Base-by-base conservation (phyloP, 192 early-diverging fungal species). In the Backusella tarrabulga region DNA sequence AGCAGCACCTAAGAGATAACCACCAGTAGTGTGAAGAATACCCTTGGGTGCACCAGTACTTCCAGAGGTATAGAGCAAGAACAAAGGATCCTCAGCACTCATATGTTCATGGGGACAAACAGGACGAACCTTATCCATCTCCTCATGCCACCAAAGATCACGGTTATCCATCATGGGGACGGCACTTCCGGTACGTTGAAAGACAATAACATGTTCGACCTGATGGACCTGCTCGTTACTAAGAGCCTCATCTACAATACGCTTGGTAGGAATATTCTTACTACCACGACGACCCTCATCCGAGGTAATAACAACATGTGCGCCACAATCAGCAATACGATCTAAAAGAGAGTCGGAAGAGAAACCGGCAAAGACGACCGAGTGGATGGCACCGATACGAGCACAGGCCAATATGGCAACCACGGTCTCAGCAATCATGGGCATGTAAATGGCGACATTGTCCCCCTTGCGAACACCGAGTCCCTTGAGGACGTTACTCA, bases 321-420 rank as follows among this genome's bases (percentile, higher is more conserved):
- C 93, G 42, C 86, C 82, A 67, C 93, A 94, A 76, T 98, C 97
- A 40, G 87, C 80, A 66, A 98, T 91, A 80, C 97, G 95, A 86
- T 97, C 96, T 32, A 95, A 91, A 36, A 98, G 88, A 12, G 96
- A 94, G 41, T 95, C 93, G 50, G 96, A 90, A 56, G 94, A 96
- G 85, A 98, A 98, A 36, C 97, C 97, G 11, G 97, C 97, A 89
- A 98, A 98, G 73, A 98, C 92, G 36, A 98, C 97, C 15, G 92
- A 92, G 87, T 98, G 97, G n/a, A 97, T 84, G 17, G 93, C 89
- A 66, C 97, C 96, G 41, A 98, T 92, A 42, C 96, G 87, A n/a
- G 97, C 95, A 81, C 97, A 98, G 63, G 97, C 97, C 44, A 98
- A 89, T 90, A 98, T 95, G 19, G 97, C 90, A 60, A 95, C 87